A percentile compares a stretch with the other conserved stretches of the same genome.
These are phyloP conservation scores for Populus hybrid DNA, from an alignment of 441 rosid genomes.

Conservation along the genomic window DNA sequence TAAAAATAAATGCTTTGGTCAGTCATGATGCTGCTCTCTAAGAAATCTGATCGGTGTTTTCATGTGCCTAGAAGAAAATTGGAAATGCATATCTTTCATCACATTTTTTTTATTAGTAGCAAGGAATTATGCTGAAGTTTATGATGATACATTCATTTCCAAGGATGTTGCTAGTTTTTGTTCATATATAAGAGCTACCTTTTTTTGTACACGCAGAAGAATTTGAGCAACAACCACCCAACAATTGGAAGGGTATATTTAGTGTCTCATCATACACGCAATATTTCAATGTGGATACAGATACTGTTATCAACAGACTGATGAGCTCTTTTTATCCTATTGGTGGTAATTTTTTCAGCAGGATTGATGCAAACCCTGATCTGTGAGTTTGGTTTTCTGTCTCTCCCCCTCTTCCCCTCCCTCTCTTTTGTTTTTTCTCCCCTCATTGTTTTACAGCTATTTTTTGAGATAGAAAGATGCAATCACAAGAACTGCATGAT, in stretches of 20 bases:
- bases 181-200: constrained; percentile 8
- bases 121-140: not conserved
- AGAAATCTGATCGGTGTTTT: not conserved
- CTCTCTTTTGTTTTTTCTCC: not conserved
- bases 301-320: constrained; percentile 74
- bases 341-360: constrained; percentile 78
- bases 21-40: not conserved
- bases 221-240: constrained; percentile 73
- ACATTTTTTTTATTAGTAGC: not conserved
- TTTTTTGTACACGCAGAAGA: constrained; percentile 43
- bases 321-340: constrained; percentile 69
- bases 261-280: constrained; percentile 74
- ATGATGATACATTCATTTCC: constrained; percentile 2
- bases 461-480: not conserved
- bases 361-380: constrained; percentile 94
- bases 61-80: not conserved
- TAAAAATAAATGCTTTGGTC: not conserved
- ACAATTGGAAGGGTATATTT: constrained; percentile 79
- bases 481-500: not conserved
- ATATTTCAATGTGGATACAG: constrained; percentile 88
- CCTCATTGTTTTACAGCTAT: not conserved
- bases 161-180: not conserved
- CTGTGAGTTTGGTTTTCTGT: constrained; percentile 55
- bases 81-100: not conserved
- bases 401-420: not conserved